Percentiles rank a stretch among this genome's conserved stretches.
These are phyloP conservation scores for Nemania sp. DNA, from an alignment of 2,329 filamentous ascomycete genomes.

Conservation along the genomic window DNA sequence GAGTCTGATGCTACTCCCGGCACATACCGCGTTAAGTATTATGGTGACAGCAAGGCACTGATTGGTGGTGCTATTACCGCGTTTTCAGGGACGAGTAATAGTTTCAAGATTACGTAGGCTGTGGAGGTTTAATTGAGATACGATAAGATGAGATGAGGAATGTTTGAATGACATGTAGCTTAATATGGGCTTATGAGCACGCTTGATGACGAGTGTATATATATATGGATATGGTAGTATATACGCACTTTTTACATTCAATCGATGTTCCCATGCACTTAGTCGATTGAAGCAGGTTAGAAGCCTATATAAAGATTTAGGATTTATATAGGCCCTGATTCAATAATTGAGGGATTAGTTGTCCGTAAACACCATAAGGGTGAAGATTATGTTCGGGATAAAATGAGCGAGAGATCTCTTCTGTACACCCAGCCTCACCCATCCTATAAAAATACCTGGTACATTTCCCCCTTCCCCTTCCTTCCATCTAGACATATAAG, in stretches of 20 bases:
- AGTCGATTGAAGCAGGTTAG: not conserved
- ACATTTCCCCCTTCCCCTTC: no score
- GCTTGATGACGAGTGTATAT: slow-evolving; percentile 4
- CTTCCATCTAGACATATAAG: no score
- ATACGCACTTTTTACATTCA: slow-evolving; percentile 2
- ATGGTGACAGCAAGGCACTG: slow-evolving; percentile 81
- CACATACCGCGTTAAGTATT: slow-evolving; percentile 83
- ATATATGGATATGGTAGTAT: slow-evolving; percentile 14
- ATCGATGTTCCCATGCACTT: not conserved
- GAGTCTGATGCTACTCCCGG: slow-evolving; percentile 70
- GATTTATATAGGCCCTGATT: not conserved
- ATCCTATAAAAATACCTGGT: no score
- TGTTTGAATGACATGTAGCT: not conserved
- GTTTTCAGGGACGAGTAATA: slow-evolving; percentile 76
- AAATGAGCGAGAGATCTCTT: not conserved
- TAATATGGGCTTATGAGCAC: not conserved
- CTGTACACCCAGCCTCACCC: no score
- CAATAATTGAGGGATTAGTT: not conserved
- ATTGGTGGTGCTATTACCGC: slow-evolving; percentile 68
- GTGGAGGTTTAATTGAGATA: not conserved
- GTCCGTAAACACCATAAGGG: not conserved
- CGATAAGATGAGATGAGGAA: slow-evolving; percentile 2
- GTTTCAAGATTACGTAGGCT: slow-evolving; percentile 58
- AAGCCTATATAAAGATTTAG: not conserved
- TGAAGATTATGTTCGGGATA: not conserved